Conservation (phyloP, 2,329 filamentous ascomycete genomes). For the Venturia effusa region DNA sequence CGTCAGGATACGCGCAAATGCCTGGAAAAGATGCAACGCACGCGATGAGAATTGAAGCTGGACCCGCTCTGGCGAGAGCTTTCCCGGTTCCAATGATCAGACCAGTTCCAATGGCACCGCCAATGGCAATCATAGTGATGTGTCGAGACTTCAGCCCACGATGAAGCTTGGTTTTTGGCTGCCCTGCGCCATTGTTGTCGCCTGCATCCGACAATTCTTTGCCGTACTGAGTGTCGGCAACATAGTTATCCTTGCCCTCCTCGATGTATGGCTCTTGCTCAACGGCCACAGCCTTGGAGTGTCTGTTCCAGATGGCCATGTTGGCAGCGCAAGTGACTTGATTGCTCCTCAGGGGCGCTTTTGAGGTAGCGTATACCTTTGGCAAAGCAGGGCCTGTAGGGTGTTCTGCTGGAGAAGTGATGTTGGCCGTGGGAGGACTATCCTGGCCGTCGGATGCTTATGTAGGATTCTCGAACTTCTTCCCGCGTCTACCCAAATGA, state of each 20-base stretch:
- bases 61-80: slow-evolving; percentile 23
- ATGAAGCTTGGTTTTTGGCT: slow-evolving; percentile 27
- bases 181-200: not conserved
- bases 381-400: not conserved
- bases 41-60: slow-evolving; percentile 59
- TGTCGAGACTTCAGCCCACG: slow-evolving; percentile 44
- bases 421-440: not conserved
- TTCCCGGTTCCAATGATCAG: slow-evolving; percentile 55
- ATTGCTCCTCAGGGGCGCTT: not conserved
- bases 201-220: not conserved
- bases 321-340: not conserved
- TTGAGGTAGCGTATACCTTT: not conserved
- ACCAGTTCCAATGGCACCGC: slow-evolving; percentile 39
- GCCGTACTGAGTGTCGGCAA: not conserved
- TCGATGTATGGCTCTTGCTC: not conserved
- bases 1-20: not conserved
- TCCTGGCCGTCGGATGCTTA: not conserved
- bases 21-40: not conserved
- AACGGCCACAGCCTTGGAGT: not conserved
- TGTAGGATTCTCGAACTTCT: not conserved
- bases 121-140: slow-evolving; percentile 55
- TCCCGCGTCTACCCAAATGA: not conserved
- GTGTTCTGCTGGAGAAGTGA: not conserved
- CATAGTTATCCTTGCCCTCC: slow-evolving; percentile 3
- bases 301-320: slow-evolving; percentile 10